Conservation (phyloP, 2,329 filamentous ascomycete species). For the Penicillium sp. region DNA sequence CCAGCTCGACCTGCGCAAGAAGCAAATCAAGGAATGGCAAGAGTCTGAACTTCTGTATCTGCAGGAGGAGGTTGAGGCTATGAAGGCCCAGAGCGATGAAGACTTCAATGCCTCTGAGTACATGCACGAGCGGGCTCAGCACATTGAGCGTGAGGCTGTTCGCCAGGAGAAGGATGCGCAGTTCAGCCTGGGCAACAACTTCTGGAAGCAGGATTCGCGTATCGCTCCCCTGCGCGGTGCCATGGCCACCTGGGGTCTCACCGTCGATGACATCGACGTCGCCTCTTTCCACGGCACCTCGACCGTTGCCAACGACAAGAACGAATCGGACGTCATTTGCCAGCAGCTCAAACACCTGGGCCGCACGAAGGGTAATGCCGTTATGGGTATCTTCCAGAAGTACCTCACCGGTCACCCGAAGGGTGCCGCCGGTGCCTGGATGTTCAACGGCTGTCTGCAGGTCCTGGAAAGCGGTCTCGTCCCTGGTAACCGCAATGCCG, state of each 20-base stretch:
- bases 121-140: slow-evolving; percentile 72
- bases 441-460: slow-evolving; percentile 98
- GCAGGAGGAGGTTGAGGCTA: slow-evolving; percentile 84
- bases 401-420: slow-evolving; percentile 98
- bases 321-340: slow-evolving; percentile 96
- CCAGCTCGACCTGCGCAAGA: slow-evolving; percentile 89
- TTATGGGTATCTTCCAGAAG: slow-evolving; percentile 98
- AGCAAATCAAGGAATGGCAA: slow-evolving; percentile 93
- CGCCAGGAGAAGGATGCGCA: slow-evolving; percentile 92
- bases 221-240: slow-evolving; percentile 95
- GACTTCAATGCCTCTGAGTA: slow-evolving; percentile 79
- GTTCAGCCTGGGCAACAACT: slow-evolving; percentile 91
- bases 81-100: slow-evolving; percentile 70
- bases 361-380: slow-evolving; percentile 90
- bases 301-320: slow-evolving; percentile 98
- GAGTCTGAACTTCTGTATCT: slow-evolving; percentile 91
- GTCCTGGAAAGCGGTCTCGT: slow-evolving; percentile 91
- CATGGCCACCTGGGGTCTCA: slow-evolving; percentile 95
- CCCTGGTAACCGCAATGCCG: slow-evolving; percentile 94
- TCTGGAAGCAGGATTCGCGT: slow-evolving; percentile 93
- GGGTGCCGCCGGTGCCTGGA: slow-evolving; percentile 98
- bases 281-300: slow-evolving; percentile 99
- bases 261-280: slow-evolving; percentile 89
- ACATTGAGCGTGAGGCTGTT: slow-evolving; percentile 81
- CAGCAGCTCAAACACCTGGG: slow-evolving; percentile 93